Percentiles rank a stretch among this genome's conserved stretches.
phyloP scores from a whole-genome alignment of 306 rosid genomes.

The Castanea crenata region DNA sequence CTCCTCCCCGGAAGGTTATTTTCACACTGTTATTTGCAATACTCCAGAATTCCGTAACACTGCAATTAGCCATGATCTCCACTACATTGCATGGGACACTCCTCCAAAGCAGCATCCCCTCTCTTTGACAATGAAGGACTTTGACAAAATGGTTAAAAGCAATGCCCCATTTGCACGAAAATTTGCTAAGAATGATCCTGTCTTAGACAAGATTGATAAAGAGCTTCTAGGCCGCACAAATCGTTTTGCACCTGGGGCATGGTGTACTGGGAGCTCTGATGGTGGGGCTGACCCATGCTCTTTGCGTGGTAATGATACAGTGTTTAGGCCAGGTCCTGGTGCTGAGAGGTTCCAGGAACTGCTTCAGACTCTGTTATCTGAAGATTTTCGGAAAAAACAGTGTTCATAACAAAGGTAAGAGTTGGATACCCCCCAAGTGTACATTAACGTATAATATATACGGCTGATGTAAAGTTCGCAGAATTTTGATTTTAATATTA shows the following conservation, averaged over 20 bases:
- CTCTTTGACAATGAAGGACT: conserved; percentile 70
- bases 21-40: conserved; percentile 57
- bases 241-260: conserved; percentile 78
- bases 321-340: conserved; percentile 75
- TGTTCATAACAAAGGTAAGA: conserved; percentile 53
- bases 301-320: conserved; percentile 59
- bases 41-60: conserved; percentile 54
- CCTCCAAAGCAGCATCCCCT: conserved; percentile 98
- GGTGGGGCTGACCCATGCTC: conserved; percentile 81
- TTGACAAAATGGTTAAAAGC: conserved; percentile 77
- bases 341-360: conserved; percentile 66
- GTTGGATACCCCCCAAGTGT: conserved; percentile 45
- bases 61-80: conserved; percentile 81
- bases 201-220: conserved; percentile 83
- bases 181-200: conserved; percentile 74
- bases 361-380: conserved; percentile 54
- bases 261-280: conserved; percentile 67
- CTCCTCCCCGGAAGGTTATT: conserved; percentile 58
- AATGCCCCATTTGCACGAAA: conserved; percentile 87
- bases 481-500: conserved; percentile 33
- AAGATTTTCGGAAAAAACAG: conserved; percentile 59
- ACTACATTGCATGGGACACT: conserved; percentile 97
- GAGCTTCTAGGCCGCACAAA: conserved; percentile 70
- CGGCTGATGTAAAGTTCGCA: conserved; percentile 36
- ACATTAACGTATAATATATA: conserved; percentile 46